A percentile compares a stretch with the other conserved stretches of the same genome.
phyloP scores from a whole-genome alignment of 225 moss, liverwort and hornwort species.

The Straminergon stramineum region DNA sequence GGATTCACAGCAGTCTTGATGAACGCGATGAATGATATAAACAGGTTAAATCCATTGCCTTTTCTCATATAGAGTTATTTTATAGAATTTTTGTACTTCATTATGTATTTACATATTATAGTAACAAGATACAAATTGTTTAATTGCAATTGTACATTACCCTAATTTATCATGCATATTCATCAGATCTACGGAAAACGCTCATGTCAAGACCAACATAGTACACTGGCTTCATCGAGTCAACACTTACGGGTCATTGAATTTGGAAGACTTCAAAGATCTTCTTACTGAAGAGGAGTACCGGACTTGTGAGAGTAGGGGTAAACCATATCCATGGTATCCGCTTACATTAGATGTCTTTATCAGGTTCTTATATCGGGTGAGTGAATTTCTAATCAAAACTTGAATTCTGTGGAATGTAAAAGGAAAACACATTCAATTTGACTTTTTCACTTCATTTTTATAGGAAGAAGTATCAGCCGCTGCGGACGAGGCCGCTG shows the following conservation, averaged over 20 bases:
- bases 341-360: not conserved
- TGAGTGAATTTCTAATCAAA: not conserved
- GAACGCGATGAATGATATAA: too few species aligned
- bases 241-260: not conserved
- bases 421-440: accelerated
- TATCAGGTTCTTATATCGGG: not conserved
- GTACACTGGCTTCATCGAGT: not conserved
- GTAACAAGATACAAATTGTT: accelerated
- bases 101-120: too few species aligned
- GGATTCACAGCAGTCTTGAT: too few species aligned
- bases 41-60: too few species aligned
- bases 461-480: not conserved
- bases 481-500: accelerated
- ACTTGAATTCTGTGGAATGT: accelerated
- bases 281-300: not conserved
- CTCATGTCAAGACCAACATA: not conserved
- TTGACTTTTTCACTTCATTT: accelerated
- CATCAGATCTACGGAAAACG: accelerated
- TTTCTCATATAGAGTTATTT: too few species aligned
- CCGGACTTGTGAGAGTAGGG: not conserved
- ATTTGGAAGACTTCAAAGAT: not conserved
- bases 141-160: not conserved
- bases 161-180: not conserved
- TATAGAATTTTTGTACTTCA: not conserved
- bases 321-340: not conserved